Evolutionary conservation across 352 stramenopile species (phyloP), one percentile per base, ranked within the genome.

Genomic region (Phytophthora capsici): DNA sequence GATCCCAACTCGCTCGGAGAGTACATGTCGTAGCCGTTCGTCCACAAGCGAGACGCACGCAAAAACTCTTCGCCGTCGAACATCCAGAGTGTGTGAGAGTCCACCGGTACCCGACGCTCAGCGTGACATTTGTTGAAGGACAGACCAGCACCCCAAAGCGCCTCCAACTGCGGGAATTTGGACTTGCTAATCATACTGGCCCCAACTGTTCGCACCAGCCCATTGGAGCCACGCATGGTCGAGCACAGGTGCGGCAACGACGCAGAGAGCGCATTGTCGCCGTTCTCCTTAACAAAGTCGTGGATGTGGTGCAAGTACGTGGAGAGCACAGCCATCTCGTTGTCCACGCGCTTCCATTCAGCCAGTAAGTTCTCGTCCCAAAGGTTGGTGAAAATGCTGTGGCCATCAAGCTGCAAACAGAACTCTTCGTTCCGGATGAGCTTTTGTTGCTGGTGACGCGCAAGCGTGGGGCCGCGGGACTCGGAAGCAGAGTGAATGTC

Each of bases 61-160:
- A 91, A 46, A 38, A 91, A 91, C 53, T 91, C 82, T 57, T 91
- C 82, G 6, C 82, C 82, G 37, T 91, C 82, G 45, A 89, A 91
- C 76, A 91, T 86, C 82, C 82, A 91, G 25, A 93, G 71, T 51
- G 83, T 93, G 56, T 95, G 86, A 46, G 84, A 86, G 48, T 95
- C 86, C 34, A 95, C 77, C 2, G 62, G 78, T 49, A 90, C 84
- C 13, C 83, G 83, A 17, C 74, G 80, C 70, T 95, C 86, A 9
- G 86, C 85, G 57, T 94, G 86, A 57, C 86, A 94, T 69, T 94
- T 94, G 74, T 77, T 85, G 50, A 93, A 94, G n/a, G 81, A 92
- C 6, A 95, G 63, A 16, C 86, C 86, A 20, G 83, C 86, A 20
- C 86, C 84, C 86, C 86, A 95, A 7, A 95, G 66, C 28, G 84